Percentiles rank a stretch among this genome's conserved stretches.
phyloP scores from a whole-genome alignment of 768 basidiomycete genomes.

The Psilocybe cyanescens region DNA sequence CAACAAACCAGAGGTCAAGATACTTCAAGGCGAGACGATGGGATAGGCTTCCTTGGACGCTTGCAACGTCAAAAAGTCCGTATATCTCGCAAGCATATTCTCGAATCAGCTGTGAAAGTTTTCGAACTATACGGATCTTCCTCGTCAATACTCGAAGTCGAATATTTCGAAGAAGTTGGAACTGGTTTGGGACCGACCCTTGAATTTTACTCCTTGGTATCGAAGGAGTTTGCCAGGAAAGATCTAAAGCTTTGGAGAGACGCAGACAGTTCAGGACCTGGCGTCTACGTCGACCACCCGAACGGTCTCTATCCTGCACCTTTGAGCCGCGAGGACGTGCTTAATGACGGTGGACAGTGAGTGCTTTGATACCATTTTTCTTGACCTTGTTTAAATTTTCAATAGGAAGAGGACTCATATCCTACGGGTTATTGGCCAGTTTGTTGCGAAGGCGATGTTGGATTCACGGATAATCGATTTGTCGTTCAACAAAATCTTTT shows the following conservation, averaged over 20 bases:
- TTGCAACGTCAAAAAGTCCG: conserved; percentile 96
- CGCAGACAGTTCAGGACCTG: conserved; percentile 63
- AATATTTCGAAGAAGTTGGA: conserved; percentile 99
- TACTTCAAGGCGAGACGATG: conserved; percentile 83
- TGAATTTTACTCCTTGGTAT: conserved; percentile 98
- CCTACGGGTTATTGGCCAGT: conserved; percentile 91
- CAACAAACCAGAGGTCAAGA: conserved; percentile 83
- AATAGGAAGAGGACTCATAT: conserved; percentile 82
- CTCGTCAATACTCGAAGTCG: conserved; percentile 92
- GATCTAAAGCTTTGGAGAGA: conserved; percentile 93
- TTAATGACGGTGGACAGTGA: conserved; percentile 76
- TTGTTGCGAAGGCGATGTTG: conserved; percentile 95
- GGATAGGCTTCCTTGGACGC: conserved; percentile 90
- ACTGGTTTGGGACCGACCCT: conserved; percentile 97
- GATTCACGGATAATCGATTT: conserved; percentile 98
- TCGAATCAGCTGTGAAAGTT: conserved; percentile 96
- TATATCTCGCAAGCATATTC: conserved; percentile 91
- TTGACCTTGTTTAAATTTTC: conserved; percentile 12
- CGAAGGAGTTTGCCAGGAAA: conserved; percentile 90
- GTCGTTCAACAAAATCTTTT: conserved; percentile 93
- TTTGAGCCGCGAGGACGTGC: conserved; percentile 67
- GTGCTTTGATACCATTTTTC: conserved; percentile 23
- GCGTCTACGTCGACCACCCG: conserved; percentile 83
- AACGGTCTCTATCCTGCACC: conserved; percentile 90
- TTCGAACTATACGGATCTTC: conserved; percentile 97